A percentile compares a stretch with the other conserved stretches of the same genome.
Conservation (phyloP, 176 grass and related monocot species). For the Ensete glaucum region DNA sequence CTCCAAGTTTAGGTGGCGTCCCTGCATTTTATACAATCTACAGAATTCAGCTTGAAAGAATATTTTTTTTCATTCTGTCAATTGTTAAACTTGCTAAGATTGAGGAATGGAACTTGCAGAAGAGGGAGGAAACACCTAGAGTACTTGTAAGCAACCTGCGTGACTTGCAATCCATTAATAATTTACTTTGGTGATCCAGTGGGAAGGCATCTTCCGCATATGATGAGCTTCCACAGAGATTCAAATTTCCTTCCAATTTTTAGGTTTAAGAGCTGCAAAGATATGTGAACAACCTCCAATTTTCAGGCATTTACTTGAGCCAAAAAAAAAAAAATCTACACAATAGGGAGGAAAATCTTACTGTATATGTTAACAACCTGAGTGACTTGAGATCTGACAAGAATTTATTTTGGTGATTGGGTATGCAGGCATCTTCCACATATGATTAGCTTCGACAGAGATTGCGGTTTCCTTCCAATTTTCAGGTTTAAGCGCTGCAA, state of each 20-base stretch:
- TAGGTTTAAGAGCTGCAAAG: conserved; percentile 18
- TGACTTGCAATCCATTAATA: background rate
- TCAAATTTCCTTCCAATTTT: conserved; percentile 20
- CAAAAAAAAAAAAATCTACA: background rate
- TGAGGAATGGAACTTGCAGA: background rate
- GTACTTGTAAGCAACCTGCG: background rate
- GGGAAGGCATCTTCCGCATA: conserved; percentile 35
- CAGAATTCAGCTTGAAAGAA: background rate
- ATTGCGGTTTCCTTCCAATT: conserved; percentile 16
- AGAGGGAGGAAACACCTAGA: background rate
- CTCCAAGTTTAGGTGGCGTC: background rate
- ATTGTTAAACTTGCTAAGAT: background rate
- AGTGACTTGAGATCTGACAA: background rate
- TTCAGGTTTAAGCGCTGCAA: conserved; percentile 24
- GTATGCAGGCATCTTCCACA: conserved; percentile 34
- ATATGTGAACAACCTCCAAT: no score
- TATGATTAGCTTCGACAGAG: conserved; percentile 22
- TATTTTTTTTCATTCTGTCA: background rate
- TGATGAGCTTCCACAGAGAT: conserved; percentile 19
- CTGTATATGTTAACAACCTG: background rate
- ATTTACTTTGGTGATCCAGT: conserved; percentile 22
- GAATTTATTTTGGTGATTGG: conserved; percentile 18
- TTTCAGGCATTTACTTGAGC: no score
- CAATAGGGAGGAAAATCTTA: background rate
- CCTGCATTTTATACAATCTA: background rate